Base-by-base conservation (phyloP, 2,329 filamentous ascomycete species). In the Tympanopsis confertula region DNA sequence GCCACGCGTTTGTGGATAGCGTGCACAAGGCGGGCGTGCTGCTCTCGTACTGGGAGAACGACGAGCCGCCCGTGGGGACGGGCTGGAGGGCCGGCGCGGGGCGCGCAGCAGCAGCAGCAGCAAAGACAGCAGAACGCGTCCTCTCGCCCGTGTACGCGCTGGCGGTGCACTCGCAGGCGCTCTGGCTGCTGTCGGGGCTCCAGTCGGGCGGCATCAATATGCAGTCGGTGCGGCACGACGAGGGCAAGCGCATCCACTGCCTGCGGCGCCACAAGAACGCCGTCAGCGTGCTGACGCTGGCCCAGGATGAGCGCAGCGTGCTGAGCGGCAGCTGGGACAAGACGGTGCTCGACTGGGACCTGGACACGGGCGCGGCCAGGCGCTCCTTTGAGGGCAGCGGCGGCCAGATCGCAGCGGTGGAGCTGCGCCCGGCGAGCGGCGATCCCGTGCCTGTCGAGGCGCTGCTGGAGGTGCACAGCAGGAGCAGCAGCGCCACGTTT, bases 11-110 rank as follows among this genome's bases (percentile, higher is more conserved):
- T 50, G 91, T 98, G 29, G 91, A 98, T 55, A 94, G 86, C 49
- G 91, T 98, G 32, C 86, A 86, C 39, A 98, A 98, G 59, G 88
- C 89, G 2, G 91, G 88, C 1, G 85, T 94, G 4, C 63, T 96
- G 36, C 80, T 95, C 72, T 94, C 85, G 37, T 98, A 98, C 57
- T 98, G 91, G 91, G 91, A 95, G 57, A 98, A 96, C 50, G 88
- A 95, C 55, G 89, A 98, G 53, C 74, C 77, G 2, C 46, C 61
- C 3, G 54, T 52, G 1, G 56, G 60, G 0, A 47, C 57, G 24
- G 57, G 59, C 7, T 7, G 22, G 22, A n/a, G 22, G 13, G 63
- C 66, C 12, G 63, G 20, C 20, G 17, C 20, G n/a, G 15, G 19
- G 13, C 7, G 36, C 15, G 35, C 35, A 41, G 38, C 38, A 29